These are phyloP conservation scores for Cyberlindnera misumaiensis DNA, from an alignment of 805 yeast species.

Conservation along the genomic window DNA sequence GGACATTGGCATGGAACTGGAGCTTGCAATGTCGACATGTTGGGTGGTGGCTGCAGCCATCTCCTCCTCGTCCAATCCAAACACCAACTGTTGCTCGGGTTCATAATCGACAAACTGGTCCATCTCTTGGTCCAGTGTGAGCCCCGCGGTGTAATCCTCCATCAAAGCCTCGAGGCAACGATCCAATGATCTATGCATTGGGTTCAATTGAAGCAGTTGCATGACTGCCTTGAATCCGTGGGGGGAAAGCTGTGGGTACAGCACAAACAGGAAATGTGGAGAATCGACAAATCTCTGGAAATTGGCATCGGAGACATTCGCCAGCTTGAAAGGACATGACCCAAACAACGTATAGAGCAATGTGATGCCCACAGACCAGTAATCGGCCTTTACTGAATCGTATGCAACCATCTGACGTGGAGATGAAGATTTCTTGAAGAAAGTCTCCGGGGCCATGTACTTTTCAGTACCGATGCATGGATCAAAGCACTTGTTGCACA, in stretches of 20 bases:
- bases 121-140: conserved; percentile 67
- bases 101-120: conserved; percentile 16
- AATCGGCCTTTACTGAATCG: conserved; percentile 71
- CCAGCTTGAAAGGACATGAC: conserved; percentile 68
- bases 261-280: conserved; percentile 65
- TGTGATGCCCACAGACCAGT: conserved; percentile 86
- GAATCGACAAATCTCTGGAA: conserved; percentile 62
- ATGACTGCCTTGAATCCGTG: conserved; percentile 63
- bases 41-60: no score
- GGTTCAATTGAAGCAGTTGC: conserved; percentile 66
- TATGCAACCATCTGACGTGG: conserved; percentile 29
- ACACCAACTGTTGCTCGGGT: conserved; percentile 5
- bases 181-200: conserved; percentile 41
- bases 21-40: no score
- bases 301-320: conserved; percentile 64
- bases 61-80: conserved; percentile 1
- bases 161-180: conserved; percentile 43
- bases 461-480: conserved; percentile 69
- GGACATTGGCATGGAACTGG: no score
- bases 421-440: conserved; percentile 32
- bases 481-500: conserved; percentile 23
- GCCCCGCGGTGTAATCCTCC: conserved; percentile 19
- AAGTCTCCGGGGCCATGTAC: conserved; percentile 90
- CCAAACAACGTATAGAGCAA: conserved; percentile 75
- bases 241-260: conserved; percentile 66